Evolutionary conservation across 2,329 filamentous ascomycete genomes (phyloP), one percentile per base, ranked within the genome.

Genomic region (Trichoderma asperellum): DNA sequence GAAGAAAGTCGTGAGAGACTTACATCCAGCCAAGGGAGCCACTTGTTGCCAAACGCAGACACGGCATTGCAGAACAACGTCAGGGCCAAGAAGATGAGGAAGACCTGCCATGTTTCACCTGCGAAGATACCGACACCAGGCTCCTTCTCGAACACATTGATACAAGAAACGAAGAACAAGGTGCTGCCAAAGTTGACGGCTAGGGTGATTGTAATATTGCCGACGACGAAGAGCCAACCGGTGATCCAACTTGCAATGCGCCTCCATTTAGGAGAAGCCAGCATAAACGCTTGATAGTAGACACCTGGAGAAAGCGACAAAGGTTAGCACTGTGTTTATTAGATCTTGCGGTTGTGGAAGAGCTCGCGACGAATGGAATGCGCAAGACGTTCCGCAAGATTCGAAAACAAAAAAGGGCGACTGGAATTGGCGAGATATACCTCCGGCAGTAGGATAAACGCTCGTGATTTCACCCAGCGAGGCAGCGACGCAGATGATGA

Each of bases 151-250:
- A 88, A 88, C 43, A 88, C 83, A 69, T 87, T 86, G 77, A 88
- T 76, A 75, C 85, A 87, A 16, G 81, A 83, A 68, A 87, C 82
- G 69, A 87, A 79, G 77, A 88, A 86, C 72, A 93, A 87, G 0
- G 89, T 91, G 4, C 92, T 93, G 7, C 91, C 92, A 74, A 93
- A 94, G 82, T 92, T 92, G 76, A 93, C 91, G n/a, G 91, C 87
- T n/a, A 93, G 83, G 0, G 91, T 93, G 73, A 94, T 94, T 73
- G 90, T 93, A 78, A 93, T 90, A 80, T 94, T 94, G 70, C 92
- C 92, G 63, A 93, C 88, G 21, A 92, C 86, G 76, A 92, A 94
- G 27, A 90, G 83, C 91, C 91, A 94, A 70, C 91, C 91, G 73
- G 89, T 91, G 71, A 92, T 87, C 87, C 89, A 93, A 37, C 89